A percentile compares a stretch with the other conserved stretches of the same genome.
These are phyloP conservation scores for Rhizophagus sp. DNA, from an alignment of 192 early-diverging fungal species.

Conservation along the genomic window DNA sequence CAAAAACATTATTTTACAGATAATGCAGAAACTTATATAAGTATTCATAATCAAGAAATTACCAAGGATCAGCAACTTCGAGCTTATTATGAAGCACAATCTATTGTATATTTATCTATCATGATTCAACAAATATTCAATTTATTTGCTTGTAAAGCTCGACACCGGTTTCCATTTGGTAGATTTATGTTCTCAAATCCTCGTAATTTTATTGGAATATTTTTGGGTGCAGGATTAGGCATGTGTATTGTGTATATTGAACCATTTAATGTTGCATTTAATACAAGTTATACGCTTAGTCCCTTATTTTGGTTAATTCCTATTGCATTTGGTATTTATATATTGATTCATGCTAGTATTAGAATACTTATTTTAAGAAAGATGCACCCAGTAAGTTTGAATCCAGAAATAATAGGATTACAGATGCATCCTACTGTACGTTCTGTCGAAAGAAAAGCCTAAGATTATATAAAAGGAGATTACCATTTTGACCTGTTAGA, in stretches of 20 bases:
- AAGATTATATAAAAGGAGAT: too few relatives aligned
- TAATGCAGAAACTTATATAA: conserved; percentile 48
- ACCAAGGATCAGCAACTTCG: conserved; percentile 34
- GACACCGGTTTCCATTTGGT: conserved; percentile 77
- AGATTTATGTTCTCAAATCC: conserved; percentile 81
- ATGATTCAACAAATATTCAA: conserved; percentile 93
- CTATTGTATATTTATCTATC: conserved; percentile 73
- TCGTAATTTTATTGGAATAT: conserved; percentile 67
- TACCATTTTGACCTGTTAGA: too few relatives aligned
- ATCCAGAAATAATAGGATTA: too few relatives aligned
- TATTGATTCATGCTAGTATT: conserved; percentile 72
- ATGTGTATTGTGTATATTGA: conserved; percentile 86
- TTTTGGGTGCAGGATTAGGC: conserved; percentile 65
- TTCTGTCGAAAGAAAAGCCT: too few relatives aligned
- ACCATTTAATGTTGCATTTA: conserved; percentile 75
- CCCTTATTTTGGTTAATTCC: conserved; percentile 85
- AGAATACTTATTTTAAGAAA: conserved; percentile 64
- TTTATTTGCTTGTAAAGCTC: conserved; percentile 89
- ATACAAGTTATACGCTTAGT: conserved; percentile 63
- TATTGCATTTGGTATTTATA: conserved; percentile 76
- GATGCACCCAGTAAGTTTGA: conserved; percentile 47
- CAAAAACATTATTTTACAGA: conserved; percentile 46
- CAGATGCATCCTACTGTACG: too few relatives aligned
- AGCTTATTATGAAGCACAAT: conserved; percentile 61
- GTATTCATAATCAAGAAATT: conserved; percentile 36